phyloP scores from a whole-genome alignment of 345 rosid species.

The Hypericum perforatum region DNA sequence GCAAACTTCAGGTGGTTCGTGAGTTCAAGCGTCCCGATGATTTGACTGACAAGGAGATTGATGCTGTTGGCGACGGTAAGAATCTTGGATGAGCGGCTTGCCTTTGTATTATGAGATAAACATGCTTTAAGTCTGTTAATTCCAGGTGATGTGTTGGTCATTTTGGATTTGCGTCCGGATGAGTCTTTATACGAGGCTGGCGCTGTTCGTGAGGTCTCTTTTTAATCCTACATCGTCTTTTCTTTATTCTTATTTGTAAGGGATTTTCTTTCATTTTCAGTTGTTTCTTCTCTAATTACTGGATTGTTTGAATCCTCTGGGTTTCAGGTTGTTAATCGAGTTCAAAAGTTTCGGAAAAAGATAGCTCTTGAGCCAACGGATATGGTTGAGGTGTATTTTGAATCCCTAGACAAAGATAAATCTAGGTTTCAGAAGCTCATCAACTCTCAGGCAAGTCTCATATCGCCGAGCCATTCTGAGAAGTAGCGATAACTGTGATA shows the following conservation, averaged over 20 bases:
- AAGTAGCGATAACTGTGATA: too few species aligned
- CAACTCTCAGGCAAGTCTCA: conserved; percentile 51
- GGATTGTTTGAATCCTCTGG: conserved; percentile 16
- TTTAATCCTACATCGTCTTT: background rate
- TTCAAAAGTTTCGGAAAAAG: conserved; percentile 82
- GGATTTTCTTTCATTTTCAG: background rate
- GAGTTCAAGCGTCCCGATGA: conserved; percentile 82
- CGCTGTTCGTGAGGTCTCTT: conserved; percentile 81
- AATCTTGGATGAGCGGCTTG: background rate
- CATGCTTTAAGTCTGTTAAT: background rate
- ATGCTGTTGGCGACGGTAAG: conserved; percentile 92
- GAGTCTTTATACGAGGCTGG: conserved; percentile 88
- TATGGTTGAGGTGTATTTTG: conserved; percentile 77
- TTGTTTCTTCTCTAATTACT: conserved; percentile 11
- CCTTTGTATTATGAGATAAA: background rate
- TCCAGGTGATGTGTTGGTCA: conserved; percentile 89
- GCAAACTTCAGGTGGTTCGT: conserved; percentile 50
- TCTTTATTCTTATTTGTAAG: background rate
- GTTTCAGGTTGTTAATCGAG: conserved; percentile 70
- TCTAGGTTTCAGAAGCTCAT: conserved; percentile 44
- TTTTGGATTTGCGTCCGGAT: conserved; percentile 77
- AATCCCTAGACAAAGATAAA: conserved; percentile 57
- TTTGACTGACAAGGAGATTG: conserved; percentile 65
- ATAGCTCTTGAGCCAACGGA: conserved; percentile 85
- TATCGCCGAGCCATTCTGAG: background rate